Percentiles rank a stretch among this genome's conserved stretches.
Evolutionary conservation across 768 basidiomycete species (phyloP).

Genomic region (Termitomyces sp.): DNA sequence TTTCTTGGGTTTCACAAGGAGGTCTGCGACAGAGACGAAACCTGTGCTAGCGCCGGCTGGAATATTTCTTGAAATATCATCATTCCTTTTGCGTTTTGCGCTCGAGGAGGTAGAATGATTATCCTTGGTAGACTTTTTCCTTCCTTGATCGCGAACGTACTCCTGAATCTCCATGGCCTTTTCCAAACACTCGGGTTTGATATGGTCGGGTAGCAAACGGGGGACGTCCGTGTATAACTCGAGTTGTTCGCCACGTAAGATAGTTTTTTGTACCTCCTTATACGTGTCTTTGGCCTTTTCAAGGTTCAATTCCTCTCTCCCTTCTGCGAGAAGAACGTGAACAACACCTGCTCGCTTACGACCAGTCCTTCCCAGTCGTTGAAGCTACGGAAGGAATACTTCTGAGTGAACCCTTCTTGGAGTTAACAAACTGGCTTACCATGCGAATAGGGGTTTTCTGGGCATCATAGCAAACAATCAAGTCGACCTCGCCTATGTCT

Average conservation of each 20-base stretch:
- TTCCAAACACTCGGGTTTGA: conserved; percentile 76
- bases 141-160: conserved; percentile 52
- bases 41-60: conserved; percentile 68
- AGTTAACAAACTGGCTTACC: conserved; percentile 44
- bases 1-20: conserved; percentile 51
- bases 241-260: conserved; percentile 79
- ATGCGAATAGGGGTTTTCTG: conserved; percentile 96
- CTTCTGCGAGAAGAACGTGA: conserved; percentile 88
- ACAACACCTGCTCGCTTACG: conserved; percentile 87
- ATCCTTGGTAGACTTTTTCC: conserved; percentile 32
- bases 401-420: background rate
- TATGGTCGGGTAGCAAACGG: conserved; percentile 74
- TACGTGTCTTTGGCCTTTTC: conserved; percentile 85
- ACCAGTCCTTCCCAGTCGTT: conserved; percentile 94
- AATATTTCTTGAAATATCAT: conserved; percentile 65
- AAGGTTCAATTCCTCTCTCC: conserved; percentile 88
- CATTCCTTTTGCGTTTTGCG: conserved; percentile 69
- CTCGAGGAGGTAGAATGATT: conserved; percentile 26
- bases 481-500: conserved; percentile 96
- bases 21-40: conserved; percentile 66
- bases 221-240: conserved; percentile 93
- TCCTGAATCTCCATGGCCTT: conserved; percentile 80
- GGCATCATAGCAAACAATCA: conserved; percentile 95
- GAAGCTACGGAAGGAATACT: conserved; percentile 55
- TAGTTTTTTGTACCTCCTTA: conserved; percentile 83